Evolutionary conservation across 2,329 filamentous ascomycete species (phyloP), one percentile per base, ranked within the genome.

Genomic region (Dendrostoma leiphaemia): DNA sequence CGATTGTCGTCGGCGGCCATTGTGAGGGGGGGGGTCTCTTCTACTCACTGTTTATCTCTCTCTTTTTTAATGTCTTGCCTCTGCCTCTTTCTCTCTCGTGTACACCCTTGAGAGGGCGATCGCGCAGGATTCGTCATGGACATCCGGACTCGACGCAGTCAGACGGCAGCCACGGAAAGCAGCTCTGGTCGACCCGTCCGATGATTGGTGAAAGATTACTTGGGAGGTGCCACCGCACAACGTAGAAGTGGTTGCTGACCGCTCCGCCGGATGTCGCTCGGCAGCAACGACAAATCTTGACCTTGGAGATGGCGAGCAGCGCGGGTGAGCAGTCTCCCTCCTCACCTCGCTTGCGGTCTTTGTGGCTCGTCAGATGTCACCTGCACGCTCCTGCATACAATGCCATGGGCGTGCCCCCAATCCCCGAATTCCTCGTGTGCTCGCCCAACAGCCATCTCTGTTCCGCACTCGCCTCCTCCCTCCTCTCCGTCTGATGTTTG

Each of bases 311-410:
- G 17, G 38, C 19, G 4, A 19, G 19, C 3, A 15, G 23, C 26
- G 10, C 38, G 38, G 3, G 15, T 24, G 24, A 9, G 6, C n/a
- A 21, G 50, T 26, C 17, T 38, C 34, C 24, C 12, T 29, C 38
- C 19, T 24, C 21, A 24, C 45, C 21, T 38, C 48, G 52, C 26
- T 44, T 46, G 52, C 56, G 52, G 41, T 40, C 41, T 46, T n/a
- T 32, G 37, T 51, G 52, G 51, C 48, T 45, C 56, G 51, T 58
- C 52, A 58, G 26, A 52, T 52, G 28, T 54, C 48, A 58, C 56
- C 38, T 49, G 52, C 56, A 29, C 45, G 23, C 38, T 55, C 31
- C 28, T 55, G 52, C 56, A 52, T 55, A 46, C 45, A 43, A 47
- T 57, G 37, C 41, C 52, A 48, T 32, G 35, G 29, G 46, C 24